These are phyloP conservation scores for Eucalyptus leucophloia DNA, from an alignment of 345 rosid species.

Conservation along the genomic window DNA sequence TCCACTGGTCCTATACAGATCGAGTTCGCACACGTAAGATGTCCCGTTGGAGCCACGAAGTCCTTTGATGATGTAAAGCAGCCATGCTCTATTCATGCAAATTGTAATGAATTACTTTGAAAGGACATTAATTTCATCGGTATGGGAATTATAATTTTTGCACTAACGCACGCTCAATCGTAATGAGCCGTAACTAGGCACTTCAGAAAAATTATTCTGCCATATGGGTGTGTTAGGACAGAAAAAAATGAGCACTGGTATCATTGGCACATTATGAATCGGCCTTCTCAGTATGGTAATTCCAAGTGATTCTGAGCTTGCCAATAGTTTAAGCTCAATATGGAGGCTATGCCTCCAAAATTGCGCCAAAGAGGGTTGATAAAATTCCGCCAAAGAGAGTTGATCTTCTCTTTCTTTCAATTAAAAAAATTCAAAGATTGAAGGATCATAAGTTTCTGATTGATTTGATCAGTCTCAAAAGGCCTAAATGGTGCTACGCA, in stretches of 20 bases:
- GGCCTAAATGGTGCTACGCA: background rate
- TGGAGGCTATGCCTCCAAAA: background rate
- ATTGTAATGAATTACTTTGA: background rate
- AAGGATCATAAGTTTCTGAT: background rate
- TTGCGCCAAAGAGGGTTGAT: too few species aligned
- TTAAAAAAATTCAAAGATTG: background rate
- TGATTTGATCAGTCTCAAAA: background rate
- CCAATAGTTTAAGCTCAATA: background rate
- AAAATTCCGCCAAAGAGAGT: background rate
- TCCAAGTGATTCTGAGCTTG: background rate
- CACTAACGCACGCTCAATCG: background rate
- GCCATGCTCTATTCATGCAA: background rate
- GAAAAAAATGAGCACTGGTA: background rate
- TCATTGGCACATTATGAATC: rapidly evolving
- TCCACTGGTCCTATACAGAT: rapidly evolving
- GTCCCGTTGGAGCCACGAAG: too few species aligned
- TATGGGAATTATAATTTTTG: background rate
- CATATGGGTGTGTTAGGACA: background rate
- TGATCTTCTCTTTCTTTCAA: background rate
- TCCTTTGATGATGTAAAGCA: too few species aligned
- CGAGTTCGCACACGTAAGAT: too few species aligned
- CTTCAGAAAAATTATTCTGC: background rate
- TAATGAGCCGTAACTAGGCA: background rate
- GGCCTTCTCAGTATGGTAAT: rapidly evolving
- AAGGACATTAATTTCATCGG: background rate